Base-by-base conservation (phyloP, 75 land plant species). In the Adiantum capillusveneris region DNA sequence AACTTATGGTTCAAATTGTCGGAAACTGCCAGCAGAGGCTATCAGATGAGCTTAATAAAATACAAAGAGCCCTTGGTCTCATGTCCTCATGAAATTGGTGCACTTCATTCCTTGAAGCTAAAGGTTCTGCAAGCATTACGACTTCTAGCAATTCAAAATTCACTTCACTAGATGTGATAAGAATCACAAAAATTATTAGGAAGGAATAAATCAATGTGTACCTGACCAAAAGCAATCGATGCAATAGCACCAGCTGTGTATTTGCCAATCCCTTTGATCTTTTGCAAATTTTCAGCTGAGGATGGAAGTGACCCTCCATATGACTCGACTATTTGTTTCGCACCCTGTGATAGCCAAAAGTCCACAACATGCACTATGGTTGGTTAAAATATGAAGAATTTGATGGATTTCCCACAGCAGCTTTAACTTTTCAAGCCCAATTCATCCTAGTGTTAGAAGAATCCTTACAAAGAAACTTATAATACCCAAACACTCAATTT, bases 231-330 rank as follows among this genome's bases (percentile, higher is more conserved):
- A 54, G 91, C 96, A 51, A 94, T 94, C 0, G 98, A 94, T 37
- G 96, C 90, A 60, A 94, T 86, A 27, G 98, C 98, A 14, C 98
- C 98, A 56, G 98, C 98, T 25, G 98, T 94, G 58, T 94, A 94
- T 30, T 82, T 67, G 14, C 98, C 98, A 51, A 94, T 89, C 7
- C 96, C 98, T 16, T 44, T 80, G 31, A 94, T 79, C 57, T 75
- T 72, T 53, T 55, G 84, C 62, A 94, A 75, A 24, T 65, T 66
- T 57, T 64, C 50, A 18, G 68, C 79, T 52, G 85, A 65, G 50
- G 53, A 57, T 27, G 98, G 98, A 68, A 94, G 91, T 30, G 39
- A 57, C 25, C 80, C 80, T 24, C 57, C 78, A 36, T 36, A 62
- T 26, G 56, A 36, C 50, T 74, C 78, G 29, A 71, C 76, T 62